Evolutionary conservation across 495 filamentous ascomycete species (phyloP).

Genomic region (Penicillium paradoxum): DNA sequence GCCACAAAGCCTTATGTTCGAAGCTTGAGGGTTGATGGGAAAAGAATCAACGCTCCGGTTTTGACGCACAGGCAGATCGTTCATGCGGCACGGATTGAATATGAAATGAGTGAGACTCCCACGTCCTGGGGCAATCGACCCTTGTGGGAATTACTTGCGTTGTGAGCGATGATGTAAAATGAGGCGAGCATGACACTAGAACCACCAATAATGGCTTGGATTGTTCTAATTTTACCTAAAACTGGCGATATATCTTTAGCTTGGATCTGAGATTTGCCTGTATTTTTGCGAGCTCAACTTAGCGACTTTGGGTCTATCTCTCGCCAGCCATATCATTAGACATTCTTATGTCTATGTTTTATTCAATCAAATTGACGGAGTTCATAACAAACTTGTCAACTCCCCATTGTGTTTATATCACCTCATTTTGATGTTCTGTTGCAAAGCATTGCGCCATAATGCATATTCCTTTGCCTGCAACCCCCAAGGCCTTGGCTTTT

Average conservation of each 20-base stretch:
- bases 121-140: conserved; percentile 17
- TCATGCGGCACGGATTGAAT: conserved; percentile 14
- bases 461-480: neutral
- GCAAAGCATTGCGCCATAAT: conserved; percentile 8
- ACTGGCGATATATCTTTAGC: too few species aligned
- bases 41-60: conserved; percentile 2
- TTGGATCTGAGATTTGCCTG: too few species aligned
- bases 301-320: too few species aligned
- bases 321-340: neutral
- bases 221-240: too few species aligned
- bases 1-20: conserved; percentile 19
- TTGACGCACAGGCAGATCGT: conserved; percentile 19
- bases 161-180: neutral
- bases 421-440: neutral
- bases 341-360: neutral
- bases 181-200: too few species aligned
- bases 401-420: neutral
- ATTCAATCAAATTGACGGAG: neutral
- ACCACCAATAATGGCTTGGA: too few species aligned
- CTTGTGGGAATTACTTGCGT: conserved; percentile 1
- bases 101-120: conserved; percentile 24
- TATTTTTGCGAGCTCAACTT: too few species aligned
- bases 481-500: neutral
- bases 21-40: conserved; percentile 18
- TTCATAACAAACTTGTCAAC: neutral